These are phyloP conservation scores for Aegilops speltoides DNA, from an alignment of 176 grass and related monocot genomes.

Conservation along the genomic window DNA sequence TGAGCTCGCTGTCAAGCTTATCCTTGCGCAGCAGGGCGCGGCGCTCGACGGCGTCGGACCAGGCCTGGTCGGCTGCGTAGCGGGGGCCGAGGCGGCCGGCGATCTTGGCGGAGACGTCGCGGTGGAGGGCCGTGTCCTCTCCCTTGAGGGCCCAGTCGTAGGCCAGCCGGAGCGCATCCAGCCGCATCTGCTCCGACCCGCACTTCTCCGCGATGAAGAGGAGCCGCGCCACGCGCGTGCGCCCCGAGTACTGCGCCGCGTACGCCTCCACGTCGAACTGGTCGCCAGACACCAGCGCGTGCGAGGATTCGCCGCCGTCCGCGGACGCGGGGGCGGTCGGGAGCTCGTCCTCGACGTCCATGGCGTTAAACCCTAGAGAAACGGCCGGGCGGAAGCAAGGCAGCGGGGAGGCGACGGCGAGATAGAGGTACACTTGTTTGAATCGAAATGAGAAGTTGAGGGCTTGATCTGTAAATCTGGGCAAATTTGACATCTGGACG, in stretches of 20 bases:
- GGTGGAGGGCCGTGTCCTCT: slow-evolving; percentile 62
- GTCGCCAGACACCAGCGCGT: slow-evolving; percentile 51
- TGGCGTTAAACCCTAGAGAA: slow-evolving; percentile 48
- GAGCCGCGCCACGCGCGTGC: slow-evolving; percentile 67
- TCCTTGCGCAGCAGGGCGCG: slow-evolving; percentile 67
- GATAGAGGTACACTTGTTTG: background rate
- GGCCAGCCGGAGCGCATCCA: slow-evolving; percentile 84
- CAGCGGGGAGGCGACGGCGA: background rate
- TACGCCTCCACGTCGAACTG: slow-evolving; percentile 95
- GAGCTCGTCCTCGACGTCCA: slow-evolving; percentile 82
- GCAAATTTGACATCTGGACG: too few species aligned
- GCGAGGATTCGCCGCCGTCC: slow-evolving; percentile 34
- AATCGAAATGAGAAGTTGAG: background rate
- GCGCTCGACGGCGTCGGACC: slow-evolving; percentile 54
- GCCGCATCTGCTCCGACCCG: slow-evolving; percentile 58
- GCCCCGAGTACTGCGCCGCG: slow-evolving; percentile 82
- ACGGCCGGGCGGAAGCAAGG: background rate
- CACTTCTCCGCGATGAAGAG: slow-evolving; percentile 73
- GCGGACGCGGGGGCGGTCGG: slow-evolving; percentile 22
- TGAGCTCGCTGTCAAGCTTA: slow-evolving; percentile 97
- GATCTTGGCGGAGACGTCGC: slow-evolving; percentile 54
- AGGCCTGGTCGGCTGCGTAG: slow-evolving; percentile 63
- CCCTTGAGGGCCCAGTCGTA: slow-evolving; percentile 81
- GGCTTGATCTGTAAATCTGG: background rate
- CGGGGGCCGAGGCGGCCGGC: slow-evolving; percentile 49